These are phyloP conservation scores for Phoenix dactylifera DNA, from an alignment of 176 grass and related monocot genomes.

Conservation along the genomic window DNA sequence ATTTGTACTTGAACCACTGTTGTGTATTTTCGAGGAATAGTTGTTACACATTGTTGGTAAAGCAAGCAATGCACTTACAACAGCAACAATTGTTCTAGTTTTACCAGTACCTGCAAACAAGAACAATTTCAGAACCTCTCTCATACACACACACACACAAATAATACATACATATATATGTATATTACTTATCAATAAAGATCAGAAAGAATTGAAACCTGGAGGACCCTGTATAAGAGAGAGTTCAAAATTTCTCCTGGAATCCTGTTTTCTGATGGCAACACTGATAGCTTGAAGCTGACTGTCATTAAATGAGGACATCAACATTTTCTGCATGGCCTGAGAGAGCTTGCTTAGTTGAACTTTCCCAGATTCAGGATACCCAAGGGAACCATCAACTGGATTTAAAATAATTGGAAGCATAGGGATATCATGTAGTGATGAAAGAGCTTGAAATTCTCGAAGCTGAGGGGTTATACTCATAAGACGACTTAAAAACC, in stretches of 20 bases:
- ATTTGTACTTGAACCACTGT: conserved; percentile 16
- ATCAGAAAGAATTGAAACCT: conserved; percentile 31
- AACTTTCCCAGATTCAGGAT: conserved; percentile 42
- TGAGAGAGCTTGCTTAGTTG: conserved; percentile 46
- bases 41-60: conserved; percentile 33
- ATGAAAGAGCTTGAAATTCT: conserved; percentile 90
- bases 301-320: conserved; percentile 70
- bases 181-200: background rate
- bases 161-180: too few relatives aligned
- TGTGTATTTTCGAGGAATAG: conserved; percentile 31
- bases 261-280: conserved; percentile 32
- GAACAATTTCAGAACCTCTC: conserved; percentile 2
- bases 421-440: conserved; percentile 75
- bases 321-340: conserved; percentile 52
- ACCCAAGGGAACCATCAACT: conserved; percentile 22
- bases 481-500: conserved; percentile 76
- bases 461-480: conserved; percentile 83
- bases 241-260: conserved; percentile 46
- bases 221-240: conserved; percentile 98
- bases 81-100: conserved; percentile 82
- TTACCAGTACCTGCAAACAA: conserved; percentile 76
- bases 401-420: conserved; percentile 84
- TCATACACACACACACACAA: too few relatives aligned
- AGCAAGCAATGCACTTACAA: conserved; percentile 73
- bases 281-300: conserved; percentile 69